A percentile compares a stretch with the other conserved stretches of the same genome.
These are phyloP conservation scores for Calonectria pauciramosa DNA, from an alignment of 2,329 filamentous ascomycete genomes.

Conservation along the genomic window DNA sequence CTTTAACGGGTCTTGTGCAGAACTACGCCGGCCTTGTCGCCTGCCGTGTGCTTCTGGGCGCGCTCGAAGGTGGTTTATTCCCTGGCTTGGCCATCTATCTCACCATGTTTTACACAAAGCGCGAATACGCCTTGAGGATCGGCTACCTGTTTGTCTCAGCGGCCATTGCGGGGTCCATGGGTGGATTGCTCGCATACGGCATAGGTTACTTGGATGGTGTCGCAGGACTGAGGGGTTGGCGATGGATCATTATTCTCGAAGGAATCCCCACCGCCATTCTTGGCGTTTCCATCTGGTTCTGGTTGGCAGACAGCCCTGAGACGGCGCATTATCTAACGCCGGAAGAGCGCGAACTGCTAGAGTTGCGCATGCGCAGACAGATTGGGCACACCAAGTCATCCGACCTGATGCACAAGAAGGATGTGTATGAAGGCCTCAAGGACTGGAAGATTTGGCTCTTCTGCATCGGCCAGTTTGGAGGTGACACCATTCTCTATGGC, in stretches of 20 bases:
- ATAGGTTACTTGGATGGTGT: slow-evolving; percentile 51
- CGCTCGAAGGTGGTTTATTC: slow-evolving; percentile 62
- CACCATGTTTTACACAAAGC: slow-evolving; percentile 46
- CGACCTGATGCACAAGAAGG: slow-evolving; percentile 59
- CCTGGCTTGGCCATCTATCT: slow-evolving; percentile 52
- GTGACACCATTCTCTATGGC: slow-evolving; percentile 73
- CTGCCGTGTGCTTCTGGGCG: slow-evolving; percentile 60
- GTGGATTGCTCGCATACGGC: slow-evolving; percentile 47
- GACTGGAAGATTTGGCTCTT: slow-evolving; percentile 75
- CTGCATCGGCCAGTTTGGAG: slow-evolving; percentile 71
- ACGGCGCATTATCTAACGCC: slow-evolving; percentile 69
- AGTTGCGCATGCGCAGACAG: slow-evolving; percentile 46
- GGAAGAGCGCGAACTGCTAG: slow-evolving; percentile 60
- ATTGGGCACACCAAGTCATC: slow-evolving; percentile 47
- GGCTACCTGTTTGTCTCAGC: slow-evolving; percentile 45
- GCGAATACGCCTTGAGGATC: slow-evolving; percentile 43
- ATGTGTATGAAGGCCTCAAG: slow-evolving; percentile 69
- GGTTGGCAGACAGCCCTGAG: slow-evolving; percentile 51
- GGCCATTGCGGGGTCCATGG: slow-evolving; percentile 42
- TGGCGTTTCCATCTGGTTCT: slow-evolving; percentile 45
- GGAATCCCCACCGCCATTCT: slow-evolving; percentile 53
- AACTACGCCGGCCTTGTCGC: slow-evolving; percentile 49
- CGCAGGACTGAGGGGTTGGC: slow-evolving; percentile 48
- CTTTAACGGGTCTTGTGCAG: slow-evolving; percentile 61
- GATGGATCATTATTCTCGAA: slow-evolving; percentile 74